Base-by-base conservation (phyloP, 2,329 filamentous ascomycete genomes). In the Shiraia bambusicola region DNA sequence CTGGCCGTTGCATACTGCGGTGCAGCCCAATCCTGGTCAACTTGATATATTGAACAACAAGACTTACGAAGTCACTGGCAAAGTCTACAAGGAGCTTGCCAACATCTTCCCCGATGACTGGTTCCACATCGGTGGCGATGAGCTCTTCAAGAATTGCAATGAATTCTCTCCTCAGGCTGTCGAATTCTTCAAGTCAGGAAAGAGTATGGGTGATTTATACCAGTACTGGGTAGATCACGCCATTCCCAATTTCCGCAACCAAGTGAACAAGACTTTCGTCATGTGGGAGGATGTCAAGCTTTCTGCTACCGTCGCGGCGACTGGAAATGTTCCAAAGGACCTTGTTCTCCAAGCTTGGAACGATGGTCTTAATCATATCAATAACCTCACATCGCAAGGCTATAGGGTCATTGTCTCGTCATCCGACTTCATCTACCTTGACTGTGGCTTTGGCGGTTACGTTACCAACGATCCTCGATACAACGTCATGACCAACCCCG, bases 251-350 rank as follows among this genome's bases (percentile, higher is more conserved):
- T 79, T 79, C 69, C 70, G 66, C 24, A 58, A 59, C 38, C 66
- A 49, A 26, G 60, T 63, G 27, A 67, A 77, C 49, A 77, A 77
- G 55, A 76, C 74, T 3, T 66, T 82, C 6, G 66, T 81, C 56
- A 77, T 80, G 75, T 81, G 78, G 78, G 78, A 80, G 52, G 78
- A 81, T 32, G 71, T 80, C 8, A 58, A 72, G 30, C 64, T 77
- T 15, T 66, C 63, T 2, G 49, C 62, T 19, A 60, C 67, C 5
- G 62, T 70, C 4, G 71, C 73, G 13, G 69, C 71, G 32, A 77
- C 76, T 0, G 61, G 69, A 48, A 54, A 67, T 6, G 71, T 80
- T 2, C 72, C 77, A 47, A 77, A 71, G 42, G 70, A 77, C 48
- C 69, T 78, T 43, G 69, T 80, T 44, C 64, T 81, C 54, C 77